Conservation (phyloP, 345 rosid species). For the Linum lewisii region DNA sequence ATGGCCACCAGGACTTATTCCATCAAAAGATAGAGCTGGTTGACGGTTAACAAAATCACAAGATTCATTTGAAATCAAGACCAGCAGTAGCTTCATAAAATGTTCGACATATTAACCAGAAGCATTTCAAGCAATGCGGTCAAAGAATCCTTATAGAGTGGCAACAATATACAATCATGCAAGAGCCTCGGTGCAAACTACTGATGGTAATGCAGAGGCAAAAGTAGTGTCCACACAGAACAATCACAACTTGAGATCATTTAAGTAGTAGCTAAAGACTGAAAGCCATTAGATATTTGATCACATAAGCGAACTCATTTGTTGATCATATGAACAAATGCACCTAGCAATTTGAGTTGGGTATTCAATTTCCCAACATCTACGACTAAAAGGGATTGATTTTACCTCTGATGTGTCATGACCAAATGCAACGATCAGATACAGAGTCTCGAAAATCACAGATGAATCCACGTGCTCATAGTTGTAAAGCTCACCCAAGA, state of each 20-base stretch:
- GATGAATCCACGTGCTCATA: slow-evolving; percentile 96
- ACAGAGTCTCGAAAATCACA: slow-evolving; percentile 88
- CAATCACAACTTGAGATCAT: not conserved
- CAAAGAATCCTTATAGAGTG: no score
- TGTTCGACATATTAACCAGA: no score
- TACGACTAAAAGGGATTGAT: not conserved
- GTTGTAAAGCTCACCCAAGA: slow-evolving; percentile 96
- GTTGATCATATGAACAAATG: not conserved
- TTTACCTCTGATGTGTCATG: slow-evolving; percentile 79
- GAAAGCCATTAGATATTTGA: not conserved
- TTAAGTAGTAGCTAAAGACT: not conserved
- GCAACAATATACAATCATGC: no score
- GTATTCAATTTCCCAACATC: not conserved
- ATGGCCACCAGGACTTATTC: no score
- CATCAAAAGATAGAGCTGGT: no score
- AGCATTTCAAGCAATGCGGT: no score
- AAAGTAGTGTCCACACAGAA: no score
- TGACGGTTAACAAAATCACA: no score
- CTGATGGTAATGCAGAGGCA: no score
- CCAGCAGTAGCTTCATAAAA: no score
- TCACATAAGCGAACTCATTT: not conserved
- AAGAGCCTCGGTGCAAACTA: no score
- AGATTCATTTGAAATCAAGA: no score
- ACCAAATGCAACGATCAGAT: slow-evolving; percentile 70
- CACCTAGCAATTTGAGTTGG: not conserved